Base-by-base conservation (phyloP, 2,329 filamentous ascomycete genomes). In the Ciborinia camelliae region DNA sequence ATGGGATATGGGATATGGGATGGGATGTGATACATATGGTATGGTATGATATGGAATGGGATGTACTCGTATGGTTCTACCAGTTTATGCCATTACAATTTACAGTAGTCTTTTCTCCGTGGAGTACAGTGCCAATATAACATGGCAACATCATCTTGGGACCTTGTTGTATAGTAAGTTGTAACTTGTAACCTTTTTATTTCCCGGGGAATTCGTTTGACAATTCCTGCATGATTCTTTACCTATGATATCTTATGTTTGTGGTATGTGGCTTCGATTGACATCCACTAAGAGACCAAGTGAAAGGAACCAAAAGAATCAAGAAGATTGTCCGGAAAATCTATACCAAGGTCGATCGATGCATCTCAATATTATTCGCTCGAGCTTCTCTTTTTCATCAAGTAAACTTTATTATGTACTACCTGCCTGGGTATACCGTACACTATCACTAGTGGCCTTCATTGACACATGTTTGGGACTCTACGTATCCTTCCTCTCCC, bases 231-330 rank as follows among this genome's bases (percentile, higher is more conserved):
- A n/a, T 32, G 39, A 32, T 45, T 35, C 54, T 58, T 26, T 32
- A n/a, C n/a, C n/a, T n/a, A 45, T 47, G 54, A 58, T 26, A 58
- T 45, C 39, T 35, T 45, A 58, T 45, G 54, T 35, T 45, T 45
- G 54, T 58, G 54, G 54, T 23, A 57, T 57, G 54, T 57, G 54
- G 54, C 54, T 57, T 57, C 39, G 54, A 57, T 45, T 57, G 54
- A 57, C 54, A 57, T 32, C 26, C 39, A 45, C 54, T 45, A 57
- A 53, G 23, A 28, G 47, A 50, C 26, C 28, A 28, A 20, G 53
- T 55, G 37, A 55, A 43, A 30, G 53, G 51, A 53, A n/a, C 18
- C 37, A 30, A 9, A 55, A 43, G 39, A 45, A n/a, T n/a, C n/a
- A n/a, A n/a, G n/a, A 53, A 35, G 23, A 26, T 37, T 37, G 32